Percentiles rank a stretch among this genome's conserved stretches.
phyloP scores from a whole-genome alignment of 2,329 filamentous ascomycete genomes.

The Phialemonium atrogriseum region DNA sequence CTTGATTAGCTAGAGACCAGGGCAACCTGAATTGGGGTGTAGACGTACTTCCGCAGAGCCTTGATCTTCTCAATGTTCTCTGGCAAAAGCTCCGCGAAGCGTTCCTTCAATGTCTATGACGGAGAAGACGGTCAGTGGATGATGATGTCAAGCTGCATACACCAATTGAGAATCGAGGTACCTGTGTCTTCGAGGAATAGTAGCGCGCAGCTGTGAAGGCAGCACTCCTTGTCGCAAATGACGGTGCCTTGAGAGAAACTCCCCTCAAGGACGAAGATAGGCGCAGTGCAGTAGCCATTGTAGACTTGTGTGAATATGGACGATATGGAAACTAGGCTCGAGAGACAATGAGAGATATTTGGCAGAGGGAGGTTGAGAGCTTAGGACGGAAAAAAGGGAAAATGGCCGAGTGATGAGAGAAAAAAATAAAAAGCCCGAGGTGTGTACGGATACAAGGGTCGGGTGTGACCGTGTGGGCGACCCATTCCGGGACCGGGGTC shows the following conservation, averaged over 20 bases:
- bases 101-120: slow-evolving; percentile 86
- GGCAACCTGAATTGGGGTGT: slow-evolving; percentile 6
- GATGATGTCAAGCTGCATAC: slow-evolving; percentile 13
- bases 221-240: slow-evolving; percentile 59
- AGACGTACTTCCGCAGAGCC: slow-evolving; percentile 83
- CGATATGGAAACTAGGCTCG: slow-evolving; percentile 13
- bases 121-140: slow-evolving; percentile 15
- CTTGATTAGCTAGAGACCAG: too few species aligned
- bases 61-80: slow-evolving; percentile 99
- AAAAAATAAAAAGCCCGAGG: too few species aligned
- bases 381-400: slow-evolving; percentile 16
- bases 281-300: slow-evolving; percentile 80
- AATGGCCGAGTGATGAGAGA: slow-evolving; percentile 23
- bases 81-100: slow-evolving; percentile 91
- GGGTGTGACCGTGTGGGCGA: not conserved
- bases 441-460: too few species aligned
- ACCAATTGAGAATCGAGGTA: too few species aligned
- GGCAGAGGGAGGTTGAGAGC: slow-evolving; percentile 3
- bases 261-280: slow-evolving; percentile 75
- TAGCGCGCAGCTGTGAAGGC: slow-evolving; percentile 78
- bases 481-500: too few species aligned
- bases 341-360: not conserved
- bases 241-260: slow-evolving; percentile 60
- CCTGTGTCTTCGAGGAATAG: slow-evolving; percentile 91
- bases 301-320: slow-evolving; percentile 26